These are phyloP conservation scores for Oryza australiensis DNA, from an alignment of 176 grass and related monocot species.

Conservation along the genomic window DNA sequence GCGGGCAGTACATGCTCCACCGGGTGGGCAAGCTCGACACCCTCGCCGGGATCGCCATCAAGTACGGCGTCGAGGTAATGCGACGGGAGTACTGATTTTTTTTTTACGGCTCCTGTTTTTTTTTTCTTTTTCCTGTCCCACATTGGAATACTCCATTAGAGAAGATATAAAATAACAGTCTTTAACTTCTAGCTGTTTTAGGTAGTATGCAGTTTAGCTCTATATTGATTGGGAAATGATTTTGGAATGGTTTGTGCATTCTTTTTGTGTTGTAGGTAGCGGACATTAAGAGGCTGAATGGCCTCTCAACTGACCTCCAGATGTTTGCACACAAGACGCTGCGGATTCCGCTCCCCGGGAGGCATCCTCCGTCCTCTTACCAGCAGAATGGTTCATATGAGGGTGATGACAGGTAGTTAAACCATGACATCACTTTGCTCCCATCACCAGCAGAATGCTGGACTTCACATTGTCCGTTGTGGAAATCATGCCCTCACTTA, in stretches of 20 bases:
- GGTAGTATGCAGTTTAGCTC: neutral
- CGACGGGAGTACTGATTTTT: slow-evolving; percentile 21
- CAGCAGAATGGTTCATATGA: slow-evolving; percentile 53
- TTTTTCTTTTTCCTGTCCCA: slow-evolving; percentile 19
- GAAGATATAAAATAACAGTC: slow-evolving; percentile 26
- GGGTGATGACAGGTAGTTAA: slow-evolving; percentile 36
- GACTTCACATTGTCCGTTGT: neutral
- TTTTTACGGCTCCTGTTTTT: neutral
- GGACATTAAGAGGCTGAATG: slow-evolving; percentile 88
- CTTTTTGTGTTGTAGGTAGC: slow-evolving; percentile 58
- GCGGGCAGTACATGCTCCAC: slow-evolving; percentile 77
- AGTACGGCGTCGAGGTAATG: slow-evolving; percentile 97
- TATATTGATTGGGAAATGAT: neutral
- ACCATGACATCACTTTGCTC: neutral
- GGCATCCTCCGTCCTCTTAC: slow-evolving; percentile 65
- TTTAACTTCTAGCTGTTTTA: slow-evolving; percentile 35
- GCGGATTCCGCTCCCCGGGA: slow-evolving; percentile 78
- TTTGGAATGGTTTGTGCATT: slow-evolving; percentile 1
- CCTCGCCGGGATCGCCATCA: slow-evolving; percentile 91
- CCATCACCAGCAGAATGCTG: neutral
- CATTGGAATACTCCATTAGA: no score
- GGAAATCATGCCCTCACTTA: neutral
- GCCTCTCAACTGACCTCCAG: slow-evolving; percentile 84
- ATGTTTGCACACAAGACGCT: slow-evolving; percentile 93
- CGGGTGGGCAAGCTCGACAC: slow-evolving; percentile 89